These are phyloP conservation scores for Ceratorhiza oryzae-sativae DNA, from an alignment of 1,284 basidiomycete genomes.

Conservation along the genomic window DNA sequence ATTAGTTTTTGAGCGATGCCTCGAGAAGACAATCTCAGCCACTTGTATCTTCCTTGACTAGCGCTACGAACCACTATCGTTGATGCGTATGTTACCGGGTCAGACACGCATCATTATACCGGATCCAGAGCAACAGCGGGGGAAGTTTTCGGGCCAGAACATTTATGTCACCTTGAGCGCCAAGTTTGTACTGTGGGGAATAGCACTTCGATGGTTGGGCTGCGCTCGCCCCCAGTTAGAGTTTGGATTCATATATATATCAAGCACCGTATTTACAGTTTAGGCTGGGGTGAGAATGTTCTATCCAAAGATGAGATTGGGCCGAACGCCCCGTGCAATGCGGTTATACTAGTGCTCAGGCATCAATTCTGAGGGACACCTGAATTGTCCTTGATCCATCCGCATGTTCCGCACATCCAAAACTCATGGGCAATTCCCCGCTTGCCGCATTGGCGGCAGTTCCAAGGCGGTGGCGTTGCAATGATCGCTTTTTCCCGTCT, in stretches of 20 bases:
- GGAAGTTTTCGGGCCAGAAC: neutral
- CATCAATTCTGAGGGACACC: conserved; percentile 5
- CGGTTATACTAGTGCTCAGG: neutral
- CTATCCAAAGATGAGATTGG: neutral
- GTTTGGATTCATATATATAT: conserved; percentile 18
- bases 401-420: conserved; percentile 79
- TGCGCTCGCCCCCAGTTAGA: neutral
- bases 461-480: conserved; percentile 61
- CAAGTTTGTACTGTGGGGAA: neutral
- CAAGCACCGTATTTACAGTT: neutral
- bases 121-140: neutral
- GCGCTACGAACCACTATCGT: neutral
- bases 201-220: neutral
- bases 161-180: neutral
- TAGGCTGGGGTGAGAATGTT: neutral
- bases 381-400: conserved; percentile 65
- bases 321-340: neutral
- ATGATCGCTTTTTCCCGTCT: neutral
- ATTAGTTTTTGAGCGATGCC: too few species aligned
- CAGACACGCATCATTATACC: neutral
- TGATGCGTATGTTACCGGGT: neutral
- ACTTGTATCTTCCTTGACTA: neutral
- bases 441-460: conserved; percentile 71
- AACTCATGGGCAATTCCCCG: conserved; percentile 65
- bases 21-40: neutral